Percentiles rank a stretch among this genome's conserved stretches.
Conservation (phyloP, 139 green algal genomes). For the Closterium sp. region DNA sequence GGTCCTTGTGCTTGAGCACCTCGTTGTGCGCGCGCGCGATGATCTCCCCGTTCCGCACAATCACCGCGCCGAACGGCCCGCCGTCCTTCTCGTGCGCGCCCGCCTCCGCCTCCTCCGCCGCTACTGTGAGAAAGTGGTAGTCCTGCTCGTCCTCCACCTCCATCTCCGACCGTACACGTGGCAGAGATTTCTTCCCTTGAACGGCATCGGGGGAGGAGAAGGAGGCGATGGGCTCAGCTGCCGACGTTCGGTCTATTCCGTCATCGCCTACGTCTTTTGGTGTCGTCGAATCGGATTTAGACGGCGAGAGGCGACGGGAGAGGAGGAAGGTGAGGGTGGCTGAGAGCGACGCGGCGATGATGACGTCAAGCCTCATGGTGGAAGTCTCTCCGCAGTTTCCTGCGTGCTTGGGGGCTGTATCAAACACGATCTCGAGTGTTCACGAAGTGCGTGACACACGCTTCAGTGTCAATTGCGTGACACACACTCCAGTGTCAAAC, state of each 20-base stretch:
- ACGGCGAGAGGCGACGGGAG: background rate
- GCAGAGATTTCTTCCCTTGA: background rate
- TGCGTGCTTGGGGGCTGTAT: too few species aligned
- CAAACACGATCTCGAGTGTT: too few species aligned
- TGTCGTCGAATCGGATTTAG: background rate
- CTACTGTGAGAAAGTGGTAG: slow-evolving; percentile 34
- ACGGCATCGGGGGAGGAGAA: background rate
- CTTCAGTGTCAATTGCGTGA: background rate
- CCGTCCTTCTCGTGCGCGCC: slow-evolving; percentile 20
- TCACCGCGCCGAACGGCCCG: slow-evolving; percentile 43
- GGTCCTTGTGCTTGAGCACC: slow-evolving; percentile 48
- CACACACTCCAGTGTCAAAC: background rate
- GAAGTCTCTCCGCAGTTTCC: background rate
- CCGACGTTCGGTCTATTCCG: background rate
- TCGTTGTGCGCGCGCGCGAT: slow-evolving; percentile 46
- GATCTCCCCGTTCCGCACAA: slow-evolving; percentile 44
- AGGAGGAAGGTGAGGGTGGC: background rate
- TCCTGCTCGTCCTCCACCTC: slow-evolving; percentile 34
- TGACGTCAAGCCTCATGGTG: background rate
- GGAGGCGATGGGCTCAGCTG: background rate
- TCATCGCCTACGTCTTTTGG: background rate
- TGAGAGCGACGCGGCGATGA: background rate
- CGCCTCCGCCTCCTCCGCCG: slow-evolving; percentile 27
- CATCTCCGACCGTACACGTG: background rate
- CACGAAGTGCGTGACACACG: too few species aligned